phyloP scores from a whole-genome alignment of 2,329 filamentous ascomycete species.

The Pseudogymnoascus sp. region DNA sequence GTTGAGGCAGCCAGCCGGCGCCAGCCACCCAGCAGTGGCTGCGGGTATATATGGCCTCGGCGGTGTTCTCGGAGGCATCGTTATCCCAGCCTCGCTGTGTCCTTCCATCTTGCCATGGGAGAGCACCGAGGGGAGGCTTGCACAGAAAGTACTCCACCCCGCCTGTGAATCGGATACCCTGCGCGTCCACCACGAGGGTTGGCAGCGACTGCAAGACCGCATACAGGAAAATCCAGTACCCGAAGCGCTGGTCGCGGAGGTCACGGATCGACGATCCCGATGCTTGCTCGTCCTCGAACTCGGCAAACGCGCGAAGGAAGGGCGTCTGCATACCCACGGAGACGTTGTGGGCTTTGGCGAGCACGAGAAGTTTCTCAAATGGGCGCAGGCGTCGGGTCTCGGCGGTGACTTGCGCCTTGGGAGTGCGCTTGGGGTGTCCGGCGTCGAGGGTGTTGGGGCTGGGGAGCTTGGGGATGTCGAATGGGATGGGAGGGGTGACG shows the following conservation, averaged over 20 bases:
- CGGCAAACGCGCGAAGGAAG: conserved; percentile 62
- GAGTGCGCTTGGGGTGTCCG: conserved; percentile 54
- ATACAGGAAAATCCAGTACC: conserved; percentile 77
- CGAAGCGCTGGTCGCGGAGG: conserved; percentile 61
- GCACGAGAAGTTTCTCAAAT: conserved; percentile 65
- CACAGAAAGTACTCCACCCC: conserved; percentile 78
- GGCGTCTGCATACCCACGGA: conserved; percentile 41
- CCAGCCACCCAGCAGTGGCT: conserved; percentile 63
- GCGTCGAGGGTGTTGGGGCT: conserved; percentile 56
- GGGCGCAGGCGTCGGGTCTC: conserved; percentile 65
- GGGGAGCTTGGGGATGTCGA: conserved; percentile 75
- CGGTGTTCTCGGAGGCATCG: conserved; percentile 53
- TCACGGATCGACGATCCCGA: conserved; percentile 57
- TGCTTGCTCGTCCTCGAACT: conserved; percentile 62
- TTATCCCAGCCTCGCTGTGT: conserved; percentile 51
- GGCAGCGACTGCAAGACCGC: conserved; percentile 69
- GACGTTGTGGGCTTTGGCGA: conserved; percentile 76
- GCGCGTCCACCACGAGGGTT: conserved; percentile 69
- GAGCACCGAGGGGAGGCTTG: conserved; percentile 61
- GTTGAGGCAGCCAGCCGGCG: conserved; percentile 42
- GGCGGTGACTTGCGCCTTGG: conserved; percentile 68
- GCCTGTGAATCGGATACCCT: conserved; percentile 58
- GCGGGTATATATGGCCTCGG: conserved; percentile 59
- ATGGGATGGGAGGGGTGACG: conserved; percentile 83
- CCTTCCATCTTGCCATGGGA: conserved; percentile 67